phyloP scores from a whole-genome alignment of 441 rosid genomes.

The Brassica balearica region DNA sequence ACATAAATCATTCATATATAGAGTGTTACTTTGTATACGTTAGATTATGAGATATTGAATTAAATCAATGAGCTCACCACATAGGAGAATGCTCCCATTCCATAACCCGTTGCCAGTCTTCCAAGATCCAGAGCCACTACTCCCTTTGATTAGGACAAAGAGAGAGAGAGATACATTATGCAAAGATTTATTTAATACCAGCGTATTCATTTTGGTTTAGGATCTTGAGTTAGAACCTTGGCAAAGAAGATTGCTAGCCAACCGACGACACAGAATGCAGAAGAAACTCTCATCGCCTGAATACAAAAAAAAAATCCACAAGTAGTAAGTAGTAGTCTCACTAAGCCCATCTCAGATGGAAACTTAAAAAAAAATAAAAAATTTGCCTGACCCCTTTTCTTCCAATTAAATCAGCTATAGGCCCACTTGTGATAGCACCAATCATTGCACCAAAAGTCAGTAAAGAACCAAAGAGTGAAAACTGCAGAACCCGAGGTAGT shows the following conservation, averaged over 20 bases:
- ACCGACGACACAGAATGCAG: constrained; percentile 70
- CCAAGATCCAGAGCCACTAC: constrained; percentile 70
- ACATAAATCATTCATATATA: constrained; percentile 7
- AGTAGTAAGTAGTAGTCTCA: constrained; percentile 17
- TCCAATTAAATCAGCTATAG: constrained; percentile 78
- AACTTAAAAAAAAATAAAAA: not conserved
- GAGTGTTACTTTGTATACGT: not conserved
- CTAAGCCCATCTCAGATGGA: not conserved
- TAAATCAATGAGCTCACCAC: constrained; percentile 56
- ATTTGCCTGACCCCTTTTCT: constrained; percentile 76
- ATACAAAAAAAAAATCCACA: constrained; percentile 24
- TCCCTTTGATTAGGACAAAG: constrained; percentile 55
- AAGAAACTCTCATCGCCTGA: constrained; percentile 88
- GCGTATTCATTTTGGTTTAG: constrained; percentile 17
- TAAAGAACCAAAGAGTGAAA: constrained; percentile 88
- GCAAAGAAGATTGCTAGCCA: constrained; percentile 97
- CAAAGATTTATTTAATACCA: constrained; percentile 17
- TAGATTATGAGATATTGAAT: not conserved
- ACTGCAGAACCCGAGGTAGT: constrained; percentile 52
- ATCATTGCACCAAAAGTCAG: constrained; percentile 96
- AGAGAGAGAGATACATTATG: constrained; percentile 25
- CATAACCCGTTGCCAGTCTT: constrained; percentile 89
- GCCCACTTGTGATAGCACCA: constrained; percentile 92
- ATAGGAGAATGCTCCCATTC: constrained; percentile 93
- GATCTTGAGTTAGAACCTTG: constrained; percentile 56